phyloP scores from a whole-genome alignment of 371 early-diverging fungal genomes.

The Mortierella sp. region DNA sequence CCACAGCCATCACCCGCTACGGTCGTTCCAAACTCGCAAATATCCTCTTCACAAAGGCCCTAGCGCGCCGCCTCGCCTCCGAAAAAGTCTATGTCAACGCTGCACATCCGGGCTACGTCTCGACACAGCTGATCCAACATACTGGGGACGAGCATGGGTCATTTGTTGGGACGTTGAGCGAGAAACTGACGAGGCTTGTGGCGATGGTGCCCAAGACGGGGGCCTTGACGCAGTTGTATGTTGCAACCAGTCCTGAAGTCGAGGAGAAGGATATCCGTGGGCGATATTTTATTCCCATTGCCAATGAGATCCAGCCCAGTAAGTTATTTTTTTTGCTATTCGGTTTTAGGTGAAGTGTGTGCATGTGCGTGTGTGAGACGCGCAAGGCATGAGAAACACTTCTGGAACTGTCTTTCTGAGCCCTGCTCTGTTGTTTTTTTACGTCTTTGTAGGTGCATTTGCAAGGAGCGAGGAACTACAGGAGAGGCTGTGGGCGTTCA shows the following conservation, averaged over 20 bases:
- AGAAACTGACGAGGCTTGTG: neutral
- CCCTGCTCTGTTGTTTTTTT: neutral
- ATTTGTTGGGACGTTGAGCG: neutral
- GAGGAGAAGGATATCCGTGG: constrained; percentile 67
- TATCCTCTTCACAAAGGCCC: constrained; percentile 65
- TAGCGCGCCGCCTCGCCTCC: constrained; percentile 58
- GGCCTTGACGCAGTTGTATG: constrained; percentile 68
- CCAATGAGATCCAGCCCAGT: constrained; percentile 19
- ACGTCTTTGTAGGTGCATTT: constrained; percentile 21
- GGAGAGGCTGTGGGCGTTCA: constrained; percentile 60
- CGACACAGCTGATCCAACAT: constrained; percentile 1
- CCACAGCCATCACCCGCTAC: constrained; percentile 58
- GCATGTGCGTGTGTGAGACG: too few relatives aligned
- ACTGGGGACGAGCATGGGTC: neutral
- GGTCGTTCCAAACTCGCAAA: constrained; percentile 73
- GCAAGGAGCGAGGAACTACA: constrained; percentile 52
- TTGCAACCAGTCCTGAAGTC: constrained; percentile 74
- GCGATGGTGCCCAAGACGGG: constrained; percentile 63
- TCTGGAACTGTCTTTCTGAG: too few relatives aligned
- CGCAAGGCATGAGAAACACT: too few relatives aligned
- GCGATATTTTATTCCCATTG: constrained; percentile 62
- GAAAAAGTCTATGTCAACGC: constrained; percentile 68
- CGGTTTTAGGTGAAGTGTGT: neutral
- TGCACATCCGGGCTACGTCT: constrained; percentile 40
- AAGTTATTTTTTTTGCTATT: neutral